phyloP scores from a whole-genome alignment of 208 protist genomes.

The Angomonas ambiguus region DNA sequence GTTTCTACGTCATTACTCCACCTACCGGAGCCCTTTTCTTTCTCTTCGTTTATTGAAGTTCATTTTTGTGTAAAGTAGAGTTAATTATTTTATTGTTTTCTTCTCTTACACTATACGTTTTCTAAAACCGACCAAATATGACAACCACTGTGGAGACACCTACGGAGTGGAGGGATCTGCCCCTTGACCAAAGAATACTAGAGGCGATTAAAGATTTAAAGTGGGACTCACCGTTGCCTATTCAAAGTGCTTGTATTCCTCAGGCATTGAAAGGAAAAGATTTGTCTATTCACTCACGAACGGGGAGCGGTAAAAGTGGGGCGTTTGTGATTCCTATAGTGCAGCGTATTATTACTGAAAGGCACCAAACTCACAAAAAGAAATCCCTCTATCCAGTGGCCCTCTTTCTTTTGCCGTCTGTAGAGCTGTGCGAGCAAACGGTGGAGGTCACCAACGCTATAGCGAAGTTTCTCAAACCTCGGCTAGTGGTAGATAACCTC shows the following conservation, averaged over 20 bases:
- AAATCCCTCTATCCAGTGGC: slow-evolving; percentile 56
- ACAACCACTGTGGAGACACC: slow-evolving; percentile 20
- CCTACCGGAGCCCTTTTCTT: too few relatives aligned
- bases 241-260: slow-evolving; percentile 94
- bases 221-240: slow-evolving; percentile 87
- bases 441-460: slow-evolving; percentile 64
- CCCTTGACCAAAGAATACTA: slow-evolving; percentile 71
- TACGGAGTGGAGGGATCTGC: slow-evolving; percentile 68
- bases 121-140: too few relatives aligned
- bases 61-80: too few relatives aligned
- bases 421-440: slow-evolving; percentile 95
- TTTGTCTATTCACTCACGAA: slow-evolving; percentile 83
- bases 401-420: slow-evolving; percentile 94
- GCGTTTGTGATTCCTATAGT: slow-evolving; percentile 87
- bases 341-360: slow-evolving; percentile 79
- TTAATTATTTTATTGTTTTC: background rate
- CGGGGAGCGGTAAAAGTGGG: slow-evolving; percentile 87
- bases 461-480: slow-evolving; percentile 75
- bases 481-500: slow-evolving; percentile 82
- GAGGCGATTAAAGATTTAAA: slow-evolving; percentile 77
- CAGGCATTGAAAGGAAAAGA: slow-evolving; percentile 89
- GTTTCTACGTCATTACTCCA: too few relatives aligned
- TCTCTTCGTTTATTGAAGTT: too few relatives aligned
- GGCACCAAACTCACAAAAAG: slow-evolving; percentile 38
- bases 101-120: slow-evolving; percentile 10